Conservation (phyloP, 306 rosid genomes). For the Casuarina cunninghamiana region DNA sequence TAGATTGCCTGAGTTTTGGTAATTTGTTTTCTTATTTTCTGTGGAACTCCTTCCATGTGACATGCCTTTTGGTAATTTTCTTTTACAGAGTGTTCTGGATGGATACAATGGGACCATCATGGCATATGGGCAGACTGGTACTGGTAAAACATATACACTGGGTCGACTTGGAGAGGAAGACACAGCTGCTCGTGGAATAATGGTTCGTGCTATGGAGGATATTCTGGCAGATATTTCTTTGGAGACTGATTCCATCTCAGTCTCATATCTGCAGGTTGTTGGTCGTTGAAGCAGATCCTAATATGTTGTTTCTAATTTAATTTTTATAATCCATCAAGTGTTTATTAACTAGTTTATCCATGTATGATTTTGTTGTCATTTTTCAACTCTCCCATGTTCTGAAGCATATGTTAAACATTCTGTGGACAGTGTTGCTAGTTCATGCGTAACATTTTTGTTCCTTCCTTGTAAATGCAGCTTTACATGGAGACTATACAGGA, state of each 20-base stretch:
- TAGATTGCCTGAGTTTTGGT: conserved; percentile 3
- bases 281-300: conserved; percentile 11
- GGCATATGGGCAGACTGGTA: conserved; percentile 99
- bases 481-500: conserved; percentile 98
- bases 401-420: conserved; percentile 11
- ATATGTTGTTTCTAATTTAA: conserved; percentile 10
- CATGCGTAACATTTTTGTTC: conserved; percentile 20
- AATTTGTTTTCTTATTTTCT: conserved; percentile 16
- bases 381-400: conserved; percentile 6
- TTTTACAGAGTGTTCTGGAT: conserved; percentile 81
- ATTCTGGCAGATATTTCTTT: conserved; percentile 73
- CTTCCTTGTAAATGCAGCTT: conserved; percentile 56
- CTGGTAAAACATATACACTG: conserved; percentile 96
- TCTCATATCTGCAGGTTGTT: conserved; percentile 90
- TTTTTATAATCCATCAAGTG: conserved; percentile 3
- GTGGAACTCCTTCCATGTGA: conserved; percentile 32
- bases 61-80: conserved; percentile 30
- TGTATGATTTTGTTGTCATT: conserved; percentile 7
- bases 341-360: conserved; percentile 3
- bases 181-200: conserved; percentile 97
- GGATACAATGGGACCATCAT: conserved; percentile 97
- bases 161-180: conserved; percentile 99
- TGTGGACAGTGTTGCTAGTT: conserved; percentile 19
- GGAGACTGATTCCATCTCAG: conserved; percentile 78
- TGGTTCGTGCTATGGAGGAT: conserved; percentile 99